Evolutionary conservation across 2,329 filamentous ascomycete genomes (phyloP).

Genomic region (Thielaviopsis musarum): DNA sequence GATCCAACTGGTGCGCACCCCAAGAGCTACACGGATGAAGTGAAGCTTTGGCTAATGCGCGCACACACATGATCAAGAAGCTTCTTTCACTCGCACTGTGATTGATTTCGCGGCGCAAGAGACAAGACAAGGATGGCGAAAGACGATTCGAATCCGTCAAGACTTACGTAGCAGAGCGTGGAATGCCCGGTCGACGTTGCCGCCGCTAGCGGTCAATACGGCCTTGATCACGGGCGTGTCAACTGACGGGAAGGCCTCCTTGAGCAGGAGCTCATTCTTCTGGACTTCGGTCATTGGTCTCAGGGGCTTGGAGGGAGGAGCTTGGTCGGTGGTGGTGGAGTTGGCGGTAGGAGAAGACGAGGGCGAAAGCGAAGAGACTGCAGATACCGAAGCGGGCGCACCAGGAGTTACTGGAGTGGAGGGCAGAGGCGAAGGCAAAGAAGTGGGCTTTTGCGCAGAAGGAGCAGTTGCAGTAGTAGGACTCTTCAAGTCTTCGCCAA

Average conservation of each 20-base stretch:
- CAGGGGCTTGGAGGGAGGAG: constrained; percentile 64
- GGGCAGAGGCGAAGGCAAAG: constrained; percentile 8
- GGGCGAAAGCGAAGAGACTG: background rate
- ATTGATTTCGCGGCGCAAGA: background rate
- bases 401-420: background rate
- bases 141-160: background rate
- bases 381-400: background rate
- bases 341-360: constrained; percentile 14
- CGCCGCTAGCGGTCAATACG: constrained; percentile 69
- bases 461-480: constrained; percentile 13
- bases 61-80: too few relatives aligned
- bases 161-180: constrained; percentile 70
- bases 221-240: constrained; percentile 71
- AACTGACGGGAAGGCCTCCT: constrained; percentile 82
- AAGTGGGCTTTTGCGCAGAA: constrained; percentile 15
- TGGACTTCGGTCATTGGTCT: constrained; percentile 66
- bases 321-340: constrained; percentile 19
- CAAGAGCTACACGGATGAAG: too few relatives aligned
- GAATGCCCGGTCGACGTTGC: constrained; percentile 83
- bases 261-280: constrained; percentile 73
- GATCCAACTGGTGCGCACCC: too few relatives aligned
- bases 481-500: constrained; percentile 24
- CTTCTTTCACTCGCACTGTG: too few relatives aligned
- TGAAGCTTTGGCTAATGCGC: too few relatives aligned
- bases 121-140: background rate